Evolutionary conservation across 306 rosid species (phyloP), one percentile per base, ranked within the genome.

Genomic region (Medicago truncatula): DNA sequence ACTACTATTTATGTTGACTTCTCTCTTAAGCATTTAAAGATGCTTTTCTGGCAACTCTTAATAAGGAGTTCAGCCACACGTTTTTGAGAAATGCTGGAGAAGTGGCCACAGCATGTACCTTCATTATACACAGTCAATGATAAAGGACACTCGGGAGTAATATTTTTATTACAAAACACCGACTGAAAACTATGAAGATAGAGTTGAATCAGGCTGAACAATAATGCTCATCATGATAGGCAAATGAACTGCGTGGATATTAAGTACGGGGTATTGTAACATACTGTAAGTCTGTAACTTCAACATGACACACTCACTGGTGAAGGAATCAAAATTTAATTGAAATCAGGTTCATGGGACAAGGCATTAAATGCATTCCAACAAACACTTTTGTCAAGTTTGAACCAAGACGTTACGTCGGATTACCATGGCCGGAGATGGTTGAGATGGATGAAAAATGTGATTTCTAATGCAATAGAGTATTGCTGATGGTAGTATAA

Each of bases 1-100:
- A 21, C 68, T 23, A 41, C 25, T 13, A 15, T 49, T 49, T 43
- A 75, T 15, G 17, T 20, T 15, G 17, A 31, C 2, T 41, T 62
- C 46, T 46, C 16, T 53, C 64, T 16, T 36, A 61, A 66, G 74
- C 74, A 80, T 85, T 73, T 76, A 79, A 76, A 41, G 85, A 17
- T 74, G 79, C 21, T 78, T 31, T 34, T 49, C 41, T 31, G 53
- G 23, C 31, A 25, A 40, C 44, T 52, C 56, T 58, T 31, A 31
- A 31, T 46, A 60, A n/a, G 52, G 6, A 57, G 59, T 28, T 67
- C 74, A 28, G 61, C 57, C 57, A 64, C 12, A 67, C 56, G 57
- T 31, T 73, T 40, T 70, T 10, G 23, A 16, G 18, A 41, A n/a
- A 40, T 16, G 25, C 18, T 28, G 41, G 13, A 25, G 12, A 47